Conservation (phyloP, 1,139 yeast species). For the Candida gigantensis region DNA sequence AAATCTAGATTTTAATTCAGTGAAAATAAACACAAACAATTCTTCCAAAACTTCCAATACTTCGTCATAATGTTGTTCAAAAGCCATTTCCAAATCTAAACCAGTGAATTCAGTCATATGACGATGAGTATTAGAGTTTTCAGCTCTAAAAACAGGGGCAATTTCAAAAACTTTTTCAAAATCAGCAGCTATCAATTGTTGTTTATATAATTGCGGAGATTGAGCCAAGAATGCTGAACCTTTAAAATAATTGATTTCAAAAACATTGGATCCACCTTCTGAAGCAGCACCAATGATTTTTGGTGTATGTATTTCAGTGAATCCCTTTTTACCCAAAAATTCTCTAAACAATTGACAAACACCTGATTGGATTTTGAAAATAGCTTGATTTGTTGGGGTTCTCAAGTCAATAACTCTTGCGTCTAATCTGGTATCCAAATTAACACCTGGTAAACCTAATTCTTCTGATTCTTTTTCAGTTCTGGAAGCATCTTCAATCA, state of each 20-base stretch:
- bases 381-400: constrained; percentile 96
- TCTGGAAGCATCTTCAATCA: constrained; percentile 94
- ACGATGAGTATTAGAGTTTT: constrained; percentile 97
- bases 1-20: constrained; percentile 77
- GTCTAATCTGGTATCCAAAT: constrained; percentile 94
- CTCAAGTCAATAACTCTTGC: constrained; percentile 94
- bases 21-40: constrained; percentile 84
- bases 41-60: constrained; percentile 82
- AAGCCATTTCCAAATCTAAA: constrained; percentile 95
- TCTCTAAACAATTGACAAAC: constrained; percentile 89
- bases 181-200: constrained; percentile 96
- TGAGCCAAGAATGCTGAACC: constrained; percentile 93
- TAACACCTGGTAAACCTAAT: constrained; percentile 87
- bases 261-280: constrained; percentile 97
- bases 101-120: constrained; percentile 99
- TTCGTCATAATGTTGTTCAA: constrained; percentile 97
- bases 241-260: constrained; percentile 90
- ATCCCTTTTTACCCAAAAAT: constrained; percentile 65
- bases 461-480: constrained; percentile 94
- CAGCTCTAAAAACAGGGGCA: constrained; percentile 98
- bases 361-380: constrained; percentile 90
- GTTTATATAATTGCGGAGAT: constrained; percentile 97
- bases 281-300: constrained; percentile 93
- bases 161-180: constrained; percentile 94
- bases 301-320: constrained; percentile 94